phyloP scores from a whole-genome alignment of 78 protist genomes.

The Dictyostelium brefeldianum region DNA sequence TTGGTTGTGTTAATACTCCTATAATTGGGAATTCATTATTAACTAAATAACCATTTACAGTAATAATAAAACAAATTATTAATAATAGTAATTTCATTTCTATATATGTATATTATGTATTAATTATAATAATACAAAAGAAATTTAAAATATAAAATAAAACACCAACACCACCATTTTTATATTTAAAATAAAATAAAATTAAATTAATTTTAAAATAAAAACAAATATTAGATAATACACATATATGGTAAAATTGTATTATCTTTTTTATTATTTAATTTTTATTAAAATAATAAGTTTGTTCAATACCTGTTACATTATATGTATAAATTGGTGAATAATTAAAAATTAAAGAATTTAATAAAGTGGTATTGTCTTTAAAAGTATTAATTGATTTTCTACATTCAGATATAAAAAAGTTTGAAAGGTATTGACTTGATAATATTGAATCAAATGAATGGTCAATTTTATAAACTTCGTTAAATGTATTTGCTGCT shows the following conservation, averaged over 20 bases:
- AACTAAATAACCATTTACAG: too few relatives aligned
- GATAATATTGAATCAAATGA: conserved; percentile 65
- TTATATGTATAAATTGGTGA: conserved; percentile 23
- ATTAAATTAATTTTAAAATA: too few relatives aligned
- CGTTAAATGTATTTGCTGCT: not conserved
- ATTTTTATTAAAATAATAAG: not conserved
- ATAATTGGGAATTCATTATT: conserved; percentile 61
- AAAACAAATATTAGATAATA: too few relatives aligned
- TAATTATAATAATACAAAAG: too few relatives aligned
- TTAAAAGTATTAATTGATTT: conserved; percentile 50
- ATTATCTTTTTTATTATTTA: too few relatives aligned
- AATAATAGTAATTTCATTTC: too few relatives aligned
- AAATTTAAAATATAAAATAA: too few relatives aligned
- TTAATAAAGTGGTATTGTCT: not conserved
- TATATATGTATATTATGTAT: too few relatives aligned
- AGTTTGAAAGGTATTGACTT: conserved; percentile 61
- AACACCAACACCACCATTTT: too few relatives aligned
- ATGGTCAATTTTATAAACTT: conserved; percentile 38
- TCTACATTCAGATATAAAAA: conserved; percentile 80
- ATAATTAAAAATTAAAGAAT: conserved; percentile 75
- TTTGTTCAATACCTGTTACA: not conserved
- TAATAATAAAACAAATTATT: too few relatives aligned
- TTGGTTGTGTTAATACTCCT: conserved; percentile 81
- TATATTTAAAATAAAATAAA: too few relatives aligned
- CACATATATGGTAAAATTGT: too few relatives aligned